Evolutionary conservation across 2,329 filamentous ascomycete species (phyloP).

Genomic region (Diplodia corticola): DNA sequence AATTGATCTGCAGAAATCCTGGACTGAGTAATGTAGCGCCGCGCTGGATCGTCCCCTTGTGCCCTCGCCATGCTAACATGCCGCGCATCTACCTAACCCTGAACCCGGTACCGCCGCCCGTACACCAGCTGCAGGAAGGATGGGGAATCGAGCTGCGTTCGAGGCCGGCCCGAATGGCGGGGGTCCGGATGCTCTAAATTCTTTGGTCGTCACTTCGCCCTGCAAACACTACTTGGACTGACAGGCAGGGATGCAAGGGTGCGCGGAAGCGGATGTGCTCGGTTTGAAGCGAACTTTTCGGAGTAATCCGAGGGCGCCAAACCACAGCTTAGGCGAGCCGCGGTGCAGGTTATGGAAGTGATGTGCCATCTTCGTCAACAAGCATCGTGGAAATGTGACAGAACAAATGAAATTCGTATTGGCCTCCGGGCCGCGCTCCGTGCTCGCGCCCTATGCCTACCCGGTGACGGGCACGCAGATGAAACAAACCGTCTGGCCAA

Average conservation of each 20-base stretch:
- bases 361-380: not conserved
- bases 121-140: not conserved
- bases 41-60: not conserved
- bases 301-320: not conserved
- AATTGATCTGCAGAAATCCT: not conserved
- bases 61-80: not conserved
- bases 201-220: not conserved
- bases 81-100: not conserved
- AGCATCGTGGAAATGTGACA: not conserved
- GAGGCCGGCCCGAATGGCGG: slow-evolving; percentile 7
- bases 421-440: too few relatives aligned
- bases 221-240: not conserved
- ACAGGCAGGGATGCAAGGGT: slow-evolving; percentile 16
- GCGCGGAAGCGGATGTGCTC: slow-evolving; percentile 15
- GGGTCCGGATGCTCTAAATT: not conserved
- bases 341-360: not conserved
- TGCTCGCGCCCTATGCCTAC: not conserved
- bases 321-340: not conserved
- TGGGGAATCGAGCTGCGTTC: not conserved
- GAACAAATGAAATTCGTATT: not conserved
- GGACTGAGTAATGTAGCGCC: not conserved
- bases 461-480: not conserved
- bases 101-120: not conserved
- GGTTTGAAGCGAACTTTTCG: not conserved
- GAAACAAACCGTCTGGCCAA: not conserved